phyloP scores from a whole-genome alignment of 2,329 filamentous ascomycete species.

The Ascochyta fabae region DNA sequence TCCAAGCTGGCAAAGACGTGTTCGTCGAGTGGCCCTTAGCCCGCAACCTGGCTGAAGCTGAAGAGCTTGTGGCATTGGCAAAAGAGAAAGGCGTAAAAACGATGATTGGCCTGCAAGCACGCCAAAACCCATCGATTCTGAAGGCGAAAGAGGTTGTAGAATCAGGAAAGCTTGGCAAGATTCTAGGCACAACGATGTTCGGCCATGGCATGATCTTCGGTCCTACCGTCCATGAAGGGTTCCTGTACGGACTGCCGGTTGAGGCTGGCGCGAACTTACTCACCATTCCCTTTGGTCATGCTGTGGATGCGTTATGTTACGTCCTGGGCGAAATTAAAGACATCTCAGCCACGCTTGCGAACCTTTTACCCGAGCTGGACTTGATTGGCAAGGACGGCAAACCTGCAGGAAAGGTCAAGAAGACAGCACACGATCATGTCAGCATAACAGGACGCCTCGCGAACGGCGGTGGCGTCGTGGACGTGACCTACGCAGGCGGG shows the following conservation, averaged over 20 bases:
- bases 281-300: slow-evolving; percentile 51
- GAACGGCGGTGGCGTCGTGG: slow-evolving; percentile 33
- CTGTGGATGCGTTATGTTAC: slow-evolving; percentile 39
- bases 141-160: slow-evolving; percentile 54
- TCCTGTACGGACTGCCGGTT: slow-evolving; percentile 59
- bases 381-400: slow-evolving; percentile 31
- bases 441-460: slow-evolving; percentile 30
- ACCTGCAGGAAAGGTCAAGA: slow-evolving; percentile 22
- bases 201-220: slow-evolving; percentile 32
- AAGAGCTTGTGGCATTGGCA: slow-evolving; percentile 53
- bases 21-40: slow-evolving; percentile 61
- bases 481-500: slow-evolving; percentile 32
- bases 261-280: slow-evolving; percentile 54
- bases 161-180: slow-evolving; percentile 53
- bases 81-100: slow-evolving; percentile 52
- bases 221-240: slow-evolving; percentile 15
- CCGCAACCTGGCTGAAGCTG: slow-evolving; percentile 49
- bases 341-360: slow-evolving; percentile 36
- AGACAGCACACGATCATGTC: slow-evolving; percentile 40
- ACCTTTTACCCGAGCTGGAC: slow-evolving; percentile 26
- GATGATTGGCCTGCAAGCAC: slow-evolving; percentile 57
- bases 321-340: slow-evolving; percentile 38
- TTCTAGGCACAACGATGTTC: slow-evolving; percentile 48
- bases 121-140: slow-evolving; percentile 48
- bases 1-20: slow-evolving; percentile 52